These are phyloP conservation scores for Lasiosphaeris hirsuta DNA, from an alignment of 495 filamentous ascomycete genomes.

Conservation along the genomic window DNA sequence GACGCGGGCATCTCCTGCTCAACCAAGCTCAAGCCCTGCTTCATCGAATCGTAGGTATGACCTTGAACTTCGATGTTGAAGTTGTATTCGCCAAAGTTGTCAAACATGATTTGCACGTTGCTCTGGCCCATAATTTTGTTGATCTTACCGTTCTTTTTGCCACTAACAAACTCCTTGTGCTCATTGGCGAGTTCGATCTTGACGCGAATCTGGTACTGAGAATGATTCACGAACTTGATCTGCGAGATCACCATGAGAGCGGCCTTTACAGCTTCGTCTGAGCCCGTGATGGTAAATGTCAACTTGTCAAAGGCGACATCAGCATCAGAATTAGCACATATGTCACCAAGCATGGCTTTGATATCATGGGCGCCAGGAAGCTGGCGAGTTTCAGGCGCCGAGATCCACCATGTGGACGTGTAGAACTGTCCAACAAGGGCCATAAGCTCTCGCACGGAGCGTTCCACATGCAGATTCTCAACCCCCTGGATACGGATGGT, in stretches of 20 bases:
- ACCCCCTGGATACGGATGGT: conserved; percentile 85
- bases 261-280: conserved; percentile 91
- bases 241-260: conserved; percentile 90
- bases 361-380: conserved; percentile 74
- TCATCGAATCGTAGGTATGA: conserved; percentile 86
- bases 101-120: conserved; percentile 98
- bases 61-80: conserved; percentile 98
- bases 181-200: conserved; percentile 99
- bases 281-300: conserved; percentile 89
- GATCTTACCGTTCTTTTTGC: conserved; percentile 99
- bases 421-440: conserved; percentile 94
- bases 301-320: conserved; percentile 93
- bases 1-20: conserved; percentile 99
- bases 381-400: conserved; percentile 67
- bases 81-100: conserved; percentile 98
- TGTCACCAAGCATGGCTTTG: conserved; percentile 86
- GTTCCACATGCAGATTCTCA: conserved; percentile 89
- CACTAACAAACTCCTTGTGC: conserved; percentile 98
- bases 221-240: conserved; percentile 81
- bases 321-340: conserved; percentile 92
- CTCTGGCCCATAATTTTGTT: conserved; percentile 99
- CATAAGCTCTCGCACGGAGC: conserved; percentile 93
- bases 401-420: conserved; percentile 92
- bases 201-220: conserved; percentile 88
- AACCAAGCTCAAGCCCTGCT: conserved; percentile 84